These are phyloP conservation scores for Cladophialophora exuberans DNA, from an alignment of 2,329 filamentous ascomycete genomes.

Conservation along the genomic window DNA sequence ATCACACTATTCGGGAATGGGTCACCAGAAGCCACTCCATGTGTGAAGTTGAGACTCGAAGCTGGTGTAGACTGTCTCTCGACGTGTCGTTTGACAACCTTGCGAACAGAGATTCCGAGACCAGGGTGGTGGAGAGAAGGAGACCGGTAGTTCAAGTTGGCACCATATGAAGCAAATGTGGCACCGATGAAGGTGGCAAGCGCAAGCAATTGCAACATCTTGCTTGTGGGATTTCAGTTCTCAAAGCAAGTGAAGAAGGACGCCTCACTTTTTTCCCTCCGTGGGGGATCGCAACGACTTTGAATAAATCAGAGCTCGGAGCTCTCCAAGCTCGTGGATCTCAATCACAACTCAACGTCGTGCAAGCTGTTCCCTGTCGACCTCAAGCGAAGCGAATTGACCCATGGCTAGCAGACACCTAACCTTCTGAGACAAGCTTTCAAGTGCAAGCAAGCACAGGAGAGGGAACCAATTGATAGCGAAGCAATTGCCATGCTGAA, in stretches of 20 bases:
- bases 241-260: not conserved
- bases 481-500: slow-evolving; percentile 7
- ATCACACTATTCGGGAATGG: slow-evolving; percentile 49
- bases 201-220: slow-evolving; percentile 25
- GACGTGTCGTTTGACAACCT: slow-evolving; percentile 60
- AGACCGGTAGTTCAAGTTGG: slow-evolving; percentile 69
- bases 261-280: slow-evolving; percentile 5
- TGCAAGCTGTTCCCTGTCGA: not conserved
- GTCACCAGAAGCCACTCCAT: slow-evolving; percentile 60
- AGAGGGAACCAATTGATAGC: slow-evolving; percentile 5
- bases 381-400: not conserved
- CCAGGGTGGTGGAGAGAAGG: slow-evolving; percentile 66
- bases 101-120: slow-evolving; percentile 67
- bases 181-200: slow-evolving; percentile 18
- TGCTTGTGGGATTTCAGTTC: not conserved
- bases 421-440: slow-evolving; percentile 10
- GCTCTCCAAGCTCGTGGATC: not conserved
- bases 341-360: not conserved
- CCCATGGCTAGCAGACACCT: not conserved
- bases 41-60: slow-evolving; percentile 63
- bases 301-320: slow-evolving; percentile 6
- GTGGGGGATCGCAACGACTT: not conserved
- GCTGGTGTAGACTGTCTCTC: slow-evolving; percentile 49
- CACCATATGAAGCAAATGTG: slow-evolving; percentile 29
- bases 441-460: not conserved